Conservation (phyloP, 768 basidiomycete species). For the Phaeotremella skinneri region DNA sequence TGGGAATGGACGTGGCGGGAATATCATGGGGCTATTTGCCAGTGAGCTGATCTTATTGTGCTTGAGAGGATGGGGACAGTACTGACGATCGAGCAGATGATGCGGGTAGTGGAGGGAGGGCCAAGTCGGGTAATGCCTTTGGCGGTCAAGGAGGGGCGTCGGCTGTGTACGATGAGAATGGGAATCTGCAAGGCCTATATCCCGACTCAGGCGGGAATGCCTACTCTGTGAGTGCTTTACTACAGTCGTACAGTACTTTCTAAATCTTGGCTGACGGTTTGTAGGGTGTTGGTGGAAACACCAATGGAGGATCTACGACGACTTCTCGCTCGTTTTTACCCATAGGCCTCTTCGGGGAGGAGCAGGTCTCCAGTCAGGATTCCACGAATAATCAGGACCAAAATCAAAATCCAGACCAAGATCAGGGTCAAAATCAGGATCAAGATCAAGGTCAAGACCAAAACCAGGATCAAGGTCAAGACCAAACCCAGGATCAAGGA, state of each 20-base stretch:
- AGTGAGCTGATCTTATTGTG: neutral
- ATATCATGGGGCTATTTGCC: neutral
- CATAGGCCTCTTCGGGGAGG: neutral
- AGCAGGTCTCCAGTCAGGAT: neutral
- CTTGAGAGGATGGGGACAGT: neutral
- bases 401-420: neutral
- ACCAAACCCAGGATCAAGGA: too few relatives aligned
- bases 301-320: slow-evolving; percentile 1
- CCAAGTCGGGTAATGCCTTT: neutral
- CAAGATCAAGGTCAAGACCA: neutral
- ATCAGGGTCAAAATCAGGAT: too few relatives aligned
- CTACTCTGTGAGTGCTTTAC: neutral
- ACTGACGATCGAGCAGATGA: slow-evolving; percentile 1
- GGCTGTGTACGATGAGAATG: neutral
- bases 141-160: neutral
- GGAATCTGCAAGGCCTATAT: neutral
- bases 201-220: neutral
- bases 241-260: neutral
- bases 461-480: neutral
- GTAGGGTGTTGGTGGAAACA: slow-evolving; percentile 1
- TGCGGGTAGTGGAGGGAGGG: slow-evolving; percentile 1
- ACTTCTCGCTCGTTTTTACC: neutral
- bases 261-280: neutral
- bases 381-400: neutral
- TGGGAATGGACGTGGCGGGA: neutral